Evolutionary conservation across 176 grass and related monocot genomes (phyloP).

Genomic region (Aegilops tauschii): DNA sequence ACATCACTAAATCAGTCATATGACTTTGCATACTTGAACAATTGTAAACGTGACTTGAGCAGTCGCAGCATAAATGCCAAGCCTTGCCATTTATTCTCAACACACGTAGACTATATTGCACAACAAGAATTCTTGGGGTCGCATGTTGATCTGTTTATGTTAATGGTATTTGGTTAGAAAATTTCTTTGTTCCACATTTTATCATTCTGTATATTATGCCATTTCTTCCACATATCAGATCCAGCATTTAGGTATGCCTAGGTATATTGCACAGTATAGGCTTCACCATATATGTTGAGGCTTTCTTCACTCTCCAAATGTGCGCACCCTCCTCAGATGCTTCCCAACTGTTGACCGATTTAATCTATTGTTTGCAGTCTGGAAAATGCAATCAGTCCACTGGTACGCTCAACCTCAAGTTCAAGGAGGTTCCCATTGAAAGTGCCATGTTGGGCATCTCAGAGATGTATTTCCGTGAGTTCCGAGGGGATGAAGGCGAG

Average conservation of each 20-base stretch:
- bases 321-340: neutral
- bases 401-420: neutral
- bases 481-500: neutral
- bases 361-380: neutral
- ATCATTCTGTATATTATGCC: neutral
- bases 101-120: neutral
- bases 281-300: neutral
- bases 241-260: neutral
- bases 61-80: neutral
- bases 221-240: neutral
- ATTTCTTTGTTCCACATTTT: neutral
- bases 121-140: neutral
- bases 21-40: neutral
- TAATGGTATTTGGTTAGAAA: neutral
- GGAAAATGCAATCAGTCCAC: neutral
- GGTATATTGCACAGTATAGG: neutral
- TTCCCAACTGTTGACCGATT: neutral
- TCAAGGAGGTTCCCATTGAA: neutral
- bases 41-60: neutral
- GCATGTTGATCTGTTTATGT: neutral
- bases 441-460: neutral
- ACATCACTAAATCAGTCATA: neutral
- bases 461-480: neutral
- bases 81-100: neutral
- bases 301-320: neutral